Base-by-base conservation (phyloP, 495 filamentous ascomycete species). In the Annulohypoxylon maeteangense region DNA sequence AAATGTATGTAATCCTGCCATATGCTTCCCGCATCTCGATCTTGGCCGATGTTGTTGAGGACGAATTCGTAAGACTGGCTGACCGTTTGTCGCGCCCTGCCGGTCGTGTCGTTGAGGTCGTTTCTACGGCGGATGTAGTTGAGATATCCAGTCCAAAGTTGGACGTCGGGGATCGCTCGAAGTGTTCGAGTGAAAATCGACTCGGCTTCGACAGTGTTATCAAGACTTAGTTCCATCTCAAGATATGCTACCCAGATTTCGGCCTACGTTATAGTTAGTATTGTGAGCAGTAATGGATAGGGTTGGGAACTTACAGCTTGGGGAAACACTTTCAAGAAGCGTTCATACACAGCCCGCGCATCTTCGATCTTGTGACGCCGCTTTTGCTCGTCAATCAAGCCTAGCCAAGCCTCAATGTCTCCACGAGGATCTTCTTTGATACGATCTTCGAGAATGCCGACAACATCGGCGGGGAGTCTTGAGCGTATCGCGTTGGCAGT, bases 1-100 rank as follows among this genome's bases (percentile, higher is more conserved):
- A 99, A 98, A 58, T 93, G 87, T 55, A 98, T 87, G 73, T 98
- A 97, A 44, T 98, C 96, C 50, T 88, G 86, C 95, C 95, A 99
- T 61, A 99, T 90, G 36, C 85, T 87, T 7, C 93, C 94, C n/a
- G 92, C 87, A 67, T 97, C 94, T 78, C 92, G 92, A 80, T 99
- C 95, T 69, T 96, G 87, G 40, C 95, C 96, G 51, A 98, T 88
- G 75, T 91, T 91, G 67, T 91, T 85, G n/a, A 99, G 82, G 11
- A 96, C 93, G 70, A 97, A 90, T 45, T 98, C 93, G 80, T 96
- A 99, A 1, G 93, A 90, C 62, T 92, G 90, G 27, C 87, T 88
- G 48, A 98, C 90, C 10, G 89, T 91, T 54, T 86, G 83, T 44
- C 95, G 91, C 36, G 93, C 90, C 51, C 88, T 82, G 34, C 92